Base-by-base conservation (phyloP, 345 rosid genomes). In the Crucihimalaya himalaica region DNA sequence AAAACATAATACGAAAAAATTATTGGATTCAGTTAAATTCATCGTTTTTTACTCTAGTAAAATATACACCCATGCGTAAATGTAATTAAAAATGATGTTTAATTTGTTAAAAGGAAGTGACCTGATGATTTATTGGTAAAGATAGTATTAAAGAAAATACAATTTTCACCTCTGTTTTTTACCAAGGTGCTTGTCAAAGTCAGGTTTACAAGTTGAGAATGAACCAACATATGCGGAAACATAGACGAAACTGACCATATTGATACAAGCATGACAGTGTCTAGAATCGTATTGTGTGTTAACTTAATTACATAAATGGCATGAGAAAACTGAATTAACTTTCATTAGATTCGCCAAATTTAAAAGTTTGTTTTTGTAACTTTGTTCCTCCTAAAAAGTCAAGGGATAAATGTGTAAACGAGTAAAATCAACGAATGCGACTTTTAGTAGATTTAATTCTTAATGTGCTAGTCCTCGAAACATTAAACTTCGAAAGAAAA, bases 361-460 rank as follows among this genome's bases (percentile, higher is more conserved):
- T 40, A 4, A 0, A 40, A 0, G 2, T 40, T 40, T 39, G 1
- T 4, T 13, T 37, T 3, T 10, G 4, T 40, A 37, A 37, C 14
- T 37, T 35, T 11, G 40, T 37, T 37, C 14, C 1, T 20, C 13
- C 20, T 1, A 56, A 10, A 57, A 51, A 39, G 68, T 62, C 53
- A 71, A 71, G 27, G 40, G 19, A 23, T 50, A 35, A 31, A 71
- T 50, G 31, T 61, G 61, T 71, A 20, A 37, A 18, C 60, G 32
- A 27, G 59, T 10, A 59, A 61, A 15, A 70, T 35, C 25, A 37
- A 53, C 14, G 20, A 19, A 37, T 31, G 42, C 51, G 59, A 71
- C 68, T 60, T 71, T 60, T 48, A 20, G 6, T 45, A 27, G 25
- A 25, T 63, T 45, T 28, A 64, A 29, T 18, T 18, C 8, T 40